phyloP scores from a whole-genome alignment of 176 grass and related monocot species.

The Avena sativa region DNA sequence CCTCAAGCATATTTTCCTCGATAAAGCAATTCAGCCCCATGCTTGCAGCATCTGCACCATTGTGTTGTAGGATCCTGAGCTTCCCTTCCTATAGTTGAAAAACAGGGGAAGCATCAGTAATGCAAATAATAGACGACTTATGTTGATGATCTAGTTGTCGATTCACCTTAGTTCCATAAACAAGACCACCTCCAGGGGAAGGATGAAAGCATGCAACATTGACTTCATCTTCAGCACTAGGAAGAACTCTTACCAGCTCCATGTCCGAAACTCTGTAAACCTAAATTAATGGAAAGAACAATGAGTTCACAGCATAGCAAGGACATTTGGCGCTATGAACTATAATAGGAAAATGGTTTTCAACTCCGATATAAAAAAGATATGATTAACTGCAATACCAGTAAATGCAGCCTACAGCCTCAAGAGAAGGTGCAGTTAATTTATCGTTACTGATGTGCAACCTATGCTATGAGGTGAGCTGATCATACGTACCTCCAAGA shows the following conservation, averaged over 20 bases:
- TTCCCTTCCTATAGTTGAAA: slow-evolving; percentile 80
- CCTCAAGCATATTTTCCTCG: slow-evolving; percentile 80
- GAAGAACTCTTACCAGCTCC: slow-evolving; percentile 87
- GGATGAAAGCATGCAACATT: slow-evolving; percentile 93
- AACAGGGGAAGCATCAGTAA: slow-evolving; percentile 45
- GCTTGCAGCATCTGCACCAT: slow-evolving; percentile 58
- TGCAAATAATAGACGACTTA: slow-evolving; percentile 10
- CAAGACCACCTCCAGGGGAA: slow-evolving; percentile 68
- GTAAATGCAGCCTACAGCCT: slow-evolving; percentile 22
- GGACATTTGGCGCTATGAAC: neutral
- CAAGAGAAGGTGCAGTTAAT: slow-evolving; percentile 11
- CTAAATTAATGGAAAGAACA: slow-evolving; percentile 54
- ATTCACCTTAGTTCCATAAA: slow-evolving; percentile 92
- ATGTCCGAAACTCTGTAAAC: slow-evolving; percentile 99
- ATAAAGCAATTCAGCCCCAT: slow-evolving; percentile 53
- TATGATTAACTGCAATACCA: slow-evolving; percentile 40
- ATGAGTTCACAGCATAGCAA: slow-evolving; percentile 12
- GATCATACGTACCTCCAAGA: slow-evolving; percentile 81
- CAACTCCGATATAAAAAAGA: slow-evolving; percentile 11
- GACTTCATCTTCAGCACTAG: slow-evolving; percentile 68
- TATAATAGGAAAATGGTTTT: slow-evolving; percentile 18
- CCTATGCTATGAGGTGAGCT: slow-evolving; percentile 12
- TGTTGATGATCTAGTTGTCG: slow-evolving; percentile 33
- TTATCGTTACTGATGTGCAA: slow-evolving; percentile 27
- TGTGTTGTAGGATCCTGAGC: slow-evolving; percentile 90